Conservation (phyloP, 2,329 filamentous ascomycete species). For the Hortaea werneckii region DNA sequence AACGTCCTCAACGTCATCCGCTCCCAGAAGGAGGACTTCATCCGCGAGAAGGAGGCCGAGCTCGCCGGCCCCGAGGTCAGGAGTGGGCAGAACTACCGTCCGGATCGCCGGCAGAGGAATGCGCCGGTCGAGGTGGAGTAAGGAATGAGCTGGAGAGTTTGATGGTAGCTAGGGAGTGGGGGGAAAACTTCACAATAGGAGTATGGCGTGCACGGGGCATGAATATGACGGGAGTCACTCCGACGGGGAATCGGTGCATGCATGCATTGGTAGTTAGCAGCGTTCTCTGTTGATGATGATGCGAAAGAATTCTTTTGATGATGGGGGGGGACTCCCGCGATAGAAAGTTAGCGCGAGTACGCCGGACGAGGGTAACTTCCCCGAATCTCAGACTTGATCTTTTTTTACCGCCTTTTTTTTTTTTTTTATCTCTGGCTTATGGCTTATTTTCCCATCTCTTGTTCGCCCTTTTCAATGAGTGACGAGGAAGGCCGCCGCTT, state of each 20-base stretch:
- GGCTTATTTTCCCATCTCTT: too few species aligned
- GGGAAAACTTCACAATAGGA: background rate
- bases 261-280: background rate
- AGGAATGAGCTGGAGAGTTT: background rate
- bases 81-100: constrained; percentile 6
- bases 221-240: background rate
- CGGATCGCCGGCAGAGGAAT: constrained; percentile 10
- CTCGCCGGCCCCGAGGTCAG: constrained; percentile 18
- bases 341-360: too few species aligned
- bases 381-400: too few species aligned
- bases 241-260: background rate
- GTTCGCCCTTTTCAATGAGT: too few species aligned
- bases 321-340: too few species aligned
- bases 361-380: too few species aligned
- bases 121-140: background rate
- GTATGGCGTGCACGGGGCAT: background rate
- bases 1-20: constrained; percentile 70
- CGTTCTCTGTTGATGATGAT: background rate
- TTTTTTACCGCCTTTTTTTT: too few species aligned
- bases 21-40: constrained; percentile 69
- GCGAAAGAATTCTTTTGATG: too few species aligned
- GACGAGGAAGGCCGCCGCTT: too few species aligned
- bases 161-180: background rate
- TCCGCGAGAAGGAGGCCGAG: constrained; percentile 68
- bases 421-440: too few species aligned